phyloP scores from a whole-genome alignment of 2,329 filamentous ascomycete species.

The Ceratocystis diversiconidia region DNA sequence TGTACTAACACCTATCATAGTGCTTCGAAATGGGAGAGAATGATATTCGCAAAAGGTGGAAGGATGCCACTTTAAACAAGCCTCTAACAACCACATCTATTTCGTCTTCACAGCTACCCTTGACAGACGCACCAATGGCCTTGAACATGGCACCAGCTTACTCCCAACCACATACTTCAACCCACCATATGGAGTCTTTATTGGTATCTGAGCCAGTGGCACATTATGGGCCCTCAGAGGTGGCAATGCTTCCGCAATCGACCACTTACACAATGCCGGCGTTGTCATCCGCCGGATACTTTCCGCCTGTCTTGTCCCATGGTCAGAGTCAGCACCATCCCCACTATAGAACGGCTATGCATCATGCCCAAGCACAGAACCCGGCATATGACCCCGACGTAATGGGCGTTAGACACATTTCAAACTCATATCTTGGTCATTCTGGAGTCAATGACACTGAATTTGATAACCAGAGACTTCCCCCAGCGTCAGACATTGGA shows the following conservation, averaged over 20 bases:
- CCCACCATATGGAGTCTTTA: conserved; percentile 20
- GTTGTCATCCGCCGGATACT: conserved; percentile 1
- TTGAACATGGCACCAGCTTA: conserved; percentile 17
- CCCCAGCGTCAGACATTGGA: conserved; percentile 46
- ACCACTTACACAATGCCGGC: conserved; percentile 7
- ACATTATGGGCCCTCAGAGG: not conserved
- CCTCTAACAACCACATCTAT: not conserved
- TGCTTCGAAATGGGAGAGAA: conserved; percentile 18
- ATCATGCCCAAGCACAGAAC: not conserved
- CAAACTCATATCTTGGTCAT: conserved; percentile 21
- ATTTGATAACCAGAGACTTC: conserved; percentile 22
- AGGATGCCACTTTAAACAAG: conserved; percentile 7
- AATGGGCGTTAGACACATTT: conserved; percentile 1
- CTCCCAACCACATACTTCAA: conserved; percentile 22
- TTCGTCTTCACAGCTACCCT: not conserved
- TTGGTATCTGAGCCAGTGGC: conserved; percentile 7
- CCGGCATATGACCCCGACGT: conserved; percentile 6
- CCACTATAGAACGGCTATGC: not conserved
- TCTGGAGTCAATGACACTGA: conserved; percentile 24
- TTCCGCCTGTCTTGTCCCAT: not conserved
- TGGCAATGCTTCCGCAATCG: not conserved
- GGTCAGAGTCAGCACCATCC: not conserved
- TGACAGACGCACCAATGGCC: not conserved
- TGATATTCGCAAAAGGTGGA: conserved; percentile 15
- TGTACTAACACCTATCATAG: conserved; percentile 10